phyloP scores from a whole-genome alignment of 2,329 filamentous ascomycete species.

The Curvularia eragrostidis region DNA sequence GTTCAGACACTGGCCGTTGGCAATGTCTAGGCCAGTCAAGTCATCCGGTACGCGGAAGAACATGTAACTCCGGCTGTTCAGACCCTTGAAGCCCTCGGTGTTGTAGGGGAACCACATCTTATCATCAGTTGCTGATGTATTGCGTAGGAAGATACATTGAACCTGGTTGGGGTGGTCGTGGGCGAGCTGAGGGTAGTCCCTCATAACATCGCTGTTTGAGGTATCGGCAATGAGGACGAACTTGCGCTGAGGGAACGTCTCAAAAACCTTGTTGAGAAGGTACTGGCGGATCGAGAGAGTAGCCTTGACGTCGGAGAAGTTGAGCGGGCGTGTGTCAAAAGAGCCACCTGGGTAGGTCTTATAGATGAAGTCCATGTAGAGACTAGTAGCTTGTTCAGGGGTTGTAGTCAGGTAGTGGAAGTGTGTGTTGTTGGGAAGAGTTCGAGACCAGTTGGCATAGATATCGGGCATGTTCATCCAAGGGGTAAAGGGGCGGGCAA shows the following conservation, averaged over 20 bases:
- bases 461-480: slow-evolving; percentile 84
- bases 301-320: slow-evolving; percentile 77
- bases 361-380: slow-evolving; percentile 83
- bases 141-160: slow-evolving; percentile 78
- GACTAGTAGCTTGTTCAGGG: slow-evolving; percentile 76
- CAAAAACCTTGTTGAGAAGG: slow-evolving; percentile 74
- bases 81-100: slow-evolving; percentile 71
- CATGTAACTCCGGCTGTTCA: slow-evolving; percentile 75
- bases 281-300: slow-evolving; percentile 74
- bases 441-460: slow-evolving; percentile 76
- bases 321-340: slow-evolving; percentile 76
- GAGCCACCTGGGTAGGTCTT: slow-evolving; percentile 77
- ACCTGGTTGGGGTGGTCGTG: slow-evolving; percentile 73
- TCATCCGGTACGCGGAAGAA: slow-evolving; percentile 79
- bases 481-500: slow-evolving; percentile 71
- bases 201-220: slow-evolving; percentile 78
- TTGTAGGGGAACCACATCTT: slow-evolving; percentile 76
- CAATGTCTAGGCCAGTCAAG: slow-evolving; percentile 69
- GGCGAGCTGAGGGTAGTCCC: slow-evolving; percentile 65
- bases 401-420: slow-evolving; percentile 86
- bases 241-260: slow-evolving; percentile 75
- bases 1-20: slow-evolving; percentile 72
- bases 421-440: slow-evolving; percentile 68
- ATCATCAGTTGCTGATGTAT: slow-evolving; percentile 72
- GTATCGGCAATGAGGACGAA: slow-evolving; percentile 81